Evolutionary conservation across 2,329 filamentous ascomycete genomes (phyloP).

Genomic region (Pyrenophora graminea): DNA sequence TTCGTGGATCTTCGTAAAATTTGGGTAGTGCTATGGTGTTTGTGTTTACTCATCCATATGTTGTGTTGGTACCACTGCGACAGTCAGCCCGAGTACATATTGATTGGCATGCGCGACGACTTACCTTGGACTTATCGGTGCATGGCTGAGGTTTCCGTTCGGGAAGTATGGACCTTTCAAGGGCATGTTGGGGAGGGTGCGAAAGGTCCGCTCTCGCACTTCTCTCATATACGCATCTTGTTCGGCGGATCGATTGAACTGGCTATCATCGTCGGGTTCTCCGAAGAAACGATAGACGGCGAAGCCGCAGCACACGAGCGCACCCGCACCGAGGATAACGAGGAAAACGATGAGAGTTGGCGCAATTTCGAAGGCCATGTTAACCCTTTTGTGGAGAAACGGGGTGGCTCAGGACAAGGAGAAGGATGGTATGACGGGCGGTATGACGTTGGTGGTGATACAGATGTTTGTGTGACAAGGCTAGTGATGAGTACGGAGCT

Average conservation of each 20-base stretch:
- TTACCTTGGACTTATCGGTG: slow-evolving; percentile 21
- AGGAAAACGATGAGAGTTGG: slow-evolving; percentile 37
- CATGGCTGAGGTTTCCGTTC: slow-evolving; percentile 15
- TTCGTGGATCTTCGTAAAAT: not conserved
- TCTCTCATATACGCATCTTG: slow-evolving; percentile 44
- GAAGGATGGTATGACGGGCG: slow-evolving; percentile 4
- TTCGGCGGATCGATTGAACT: slow-evolving; percentile 20
- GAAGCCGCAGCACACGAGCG: slow-evolving; percentile 25
- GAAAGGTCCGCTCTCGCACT: slow-evolving; percentile 33
- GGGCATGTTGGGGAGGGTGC: slow-evolving; percentile 15
- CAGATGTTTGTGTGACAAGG: not conserved
- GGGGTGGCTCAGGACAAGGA: slow-evolving; percentile 4
- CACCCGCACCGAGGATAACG: slow-evolving; percentile 32
- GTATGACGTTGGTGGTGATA: slow-evolving; percentile 1
- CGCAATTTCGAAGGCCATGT: slow-evolving; percentile 34
- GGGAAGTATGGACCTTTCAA: slow-evolving; percentile 2
- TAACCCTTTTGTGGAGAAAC: slow-evolving; percentile 28
- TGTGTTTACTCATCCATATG: slow-evolving; percentile 16
- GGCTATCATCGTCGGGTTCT: slow-evolving; percentile 8
- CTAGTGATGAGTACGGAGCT: not conserved
- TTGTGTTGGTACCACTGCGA: slow-evolving; percentile 16
- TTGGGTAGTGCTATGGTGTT: not conserved
- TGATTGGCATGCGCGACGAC: not conserved
- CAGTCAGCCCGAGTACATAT: slow-evolving; percentile 2
- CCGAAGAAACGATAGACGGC: slow-evolving; percentile 29